These are phyloP conservation scores for Tirmania nivea DNA, from an alignment of 495 filamentous ascomycete genomes.

Conservation along the genomic window DNA sequence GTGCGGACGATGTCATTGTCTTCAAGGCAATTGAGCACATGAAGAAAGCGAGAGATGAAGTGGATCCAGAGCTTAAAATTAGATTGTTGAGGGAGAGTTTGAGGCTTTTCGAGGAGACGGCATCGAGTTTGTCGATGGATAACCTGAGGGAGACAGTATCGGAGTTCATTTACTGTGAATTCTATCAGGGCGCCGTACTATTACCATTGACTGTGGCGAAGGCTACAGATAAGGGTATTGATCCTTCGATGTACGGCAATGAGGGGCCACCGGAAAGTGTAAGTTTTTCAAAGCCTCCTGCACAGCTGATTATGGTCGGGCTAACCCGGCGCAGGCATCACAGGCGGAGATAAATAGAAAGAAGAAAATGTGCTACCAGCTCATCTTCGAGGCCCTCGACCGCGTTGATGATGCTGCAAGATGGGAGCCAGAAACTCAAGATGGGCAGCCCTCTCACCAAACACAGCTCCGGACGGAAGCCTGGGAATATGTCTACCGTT, in stretches of 20 bases:
- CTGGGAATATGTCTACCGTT: slow-evolving; percentile 64
- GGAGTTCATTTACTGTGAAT: slow-evolving; percentile 57
- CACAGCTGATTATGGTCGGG: slow-evolving; percentile 24
- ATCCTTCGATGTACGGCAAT: slow-evolving; percentile 53
- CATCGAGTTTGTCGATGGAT: slow-evolving; percentile 52
- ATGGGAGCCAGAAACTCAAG: slow-evolving; percentile 43
- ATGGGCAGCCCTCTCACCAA: slow-evolving; percentile 52
- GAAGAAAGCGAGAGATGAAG: slow-evolving; percentile 57
- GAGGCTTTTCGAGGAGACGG: slow-evolving; percentile 69
- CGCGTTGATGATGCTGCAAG: slow-evolving; percentile 48
- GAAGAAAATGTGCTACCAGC: slow-evolving; percentile 58
- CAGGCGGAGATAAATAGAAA: slow-evolving; percentile 42
- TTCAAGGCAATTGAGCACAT: slow-evolving; percentile 95
- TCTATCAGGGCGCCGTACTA: slow-evolving; percentile 90
- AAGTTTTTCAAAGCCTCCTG: slow-evolving; percentile 2
- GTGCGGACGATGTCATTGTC: slow-evolving; percentile 82
- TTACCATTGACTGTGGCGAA: slow-evolving; percentile 60
- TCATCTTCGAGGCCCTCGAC: slow-evolving; percentile 56
- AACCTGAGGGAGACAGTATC: slow-evolving; percentile 56
- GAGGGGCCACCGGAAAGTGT: slow-evolving; percentile 37
- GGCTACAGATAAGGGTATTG: slow-evolving; percentile 63
- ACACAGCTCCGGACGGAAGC: slow-evolving; percentile 67
- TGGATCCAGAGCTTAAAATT: slow-evolving; percentile 47
- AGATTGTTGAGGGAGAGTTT: slow-evolving; percentile 65
- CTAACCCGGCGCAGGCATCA: slow-evolving; percentile 33